Conservation (phyloP, 768 basidiomycete genomes). For the Cubamyces sp. region DNA sequence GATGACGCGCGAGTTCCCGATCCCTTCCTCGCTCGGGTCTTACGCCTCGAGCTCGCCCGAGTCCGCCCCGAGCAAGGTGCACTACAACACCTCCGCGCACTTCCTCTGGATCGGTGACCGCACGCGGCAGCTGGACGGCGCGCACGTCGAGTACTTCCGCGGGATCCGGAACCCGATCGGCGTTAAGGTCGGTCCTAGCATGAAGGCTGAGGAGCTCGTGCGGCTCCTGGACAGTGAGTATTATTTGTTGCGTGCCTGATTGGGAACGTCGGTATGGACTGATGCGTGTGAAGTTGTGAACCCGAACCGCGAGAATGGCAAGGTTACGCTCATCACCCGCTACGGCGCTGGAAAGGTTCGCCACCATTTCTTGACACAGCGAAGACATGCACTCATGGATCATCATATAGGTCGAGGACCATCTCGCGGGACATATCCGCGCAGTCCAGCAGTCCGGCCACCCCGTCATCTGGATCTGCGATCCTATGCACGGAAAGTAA, state of each 20-base stretch:
- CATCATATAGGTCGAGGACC: conserved; percentile 62
- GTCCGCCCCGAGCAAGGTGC: conserved; percentile 38
- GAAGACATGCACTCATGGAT: not conserved
- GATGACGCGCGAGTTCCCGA: conserved; percentile 72
- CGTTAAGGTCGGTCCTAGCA: conserved; percentile 92
- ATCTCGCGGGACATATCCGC: conserved; percentile 79
- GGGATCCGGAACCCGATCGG: conserved; percentile 94
- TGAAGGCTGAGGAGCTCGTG: conserved; percentile 79
- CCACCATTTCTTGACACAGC: not conserved
- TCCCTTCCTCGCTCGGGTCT: conserved; percentile 35
- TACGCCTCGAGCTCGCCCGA: conserved; percentile 17
- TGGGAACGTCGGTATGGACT: not conserved
- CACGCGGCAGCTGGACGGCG: conserved; percentile 88
- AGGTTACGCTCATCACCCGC: conserved; percentile 88
- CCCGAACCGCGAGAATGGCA: conserved; percentile 78
- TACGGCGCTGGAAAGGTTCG: conserved; percentile 87
- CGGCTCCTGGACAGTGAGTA: conserved; percentile 72
- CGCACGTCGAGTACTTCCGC: conserved; percentile 94
- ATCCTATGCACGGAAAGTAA: conserved; percentile 99
- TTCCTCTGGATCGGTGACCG: conserved; percentile 98
- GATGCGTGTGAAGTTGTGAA: conserved; percentile 69
- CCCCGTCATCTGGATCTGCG: conserved; percentile 92
- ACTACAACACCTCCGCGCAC: conserved; percentile 92
- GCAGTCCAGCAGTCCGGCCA: conserved; percentile 82
- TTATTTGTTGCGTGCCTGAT: not conserved